Conservation (phyloP, 2,329 filamentous ascomycete species). For the Camptophora hylomeconis region DNA sequence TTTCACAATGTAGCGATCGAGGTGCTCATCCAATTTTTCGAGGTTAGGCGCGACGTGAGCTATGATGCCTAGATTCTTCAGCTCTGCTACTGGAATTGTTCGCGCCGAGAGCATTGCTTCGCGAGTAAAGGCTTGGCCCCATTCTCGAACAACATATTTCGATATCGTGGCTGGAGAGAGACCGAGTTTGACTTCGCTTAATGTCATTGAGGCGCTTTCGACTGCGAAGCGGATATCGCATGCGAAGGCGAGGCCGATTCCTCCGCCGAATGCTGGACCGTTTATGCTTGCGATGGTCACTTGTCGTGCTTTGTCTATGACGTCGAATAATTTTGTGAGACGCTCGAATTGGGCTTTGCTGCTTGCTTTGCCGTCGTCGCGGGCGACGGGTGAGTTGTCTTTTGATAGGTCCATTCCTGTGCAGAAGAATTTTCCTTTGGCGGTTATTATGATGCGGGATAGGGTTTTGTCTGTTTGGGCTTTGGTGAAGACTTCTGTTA, state of each 20-base stretch:
- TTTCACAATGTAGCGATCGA: constrained; percentile 18
- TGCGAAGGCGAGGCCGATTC: constrained; percentile 30
- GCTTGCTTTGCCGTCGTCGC: constrained; percentile 8
- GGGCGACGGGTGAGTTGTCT: constrained; percentile 14
- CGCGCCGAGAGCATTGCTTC: constrained; percentile 28
- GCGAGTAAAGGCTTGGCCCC: constrained; percentile 24
- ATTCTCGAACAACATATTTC: constrained; percentile 28
- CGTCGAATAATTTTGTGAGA: constrained; percentile 22
- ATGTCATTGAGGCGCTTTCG: constrained; percentile 15
- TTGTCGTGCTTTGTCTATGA: constrained; percentile 28
- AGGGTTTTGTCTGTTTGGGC: constrained; percentile 18
- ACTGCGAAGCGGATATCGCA: constrained; percentile 26
- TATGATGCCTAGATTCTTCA: constrained; percentile 18
- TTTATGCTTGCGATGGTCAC: constrained; percentile 30
- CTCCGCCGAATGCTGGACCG: constrained; percentile 31
- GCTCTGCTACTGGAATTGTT: constrained; percentile 18
- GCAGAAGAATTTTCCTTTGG: constrained; percentile 13
- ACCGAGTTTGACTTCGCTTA: constrained; percentile 30
- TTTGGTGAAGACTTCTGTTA: constrained; percentile 20
- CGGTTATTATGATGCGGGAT: constrained; percentile 18
- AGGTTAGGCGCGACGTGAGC: constrained; percentile 15
- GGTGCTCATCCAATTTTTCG: constrained; percentile 7
- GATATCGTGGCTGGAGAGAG: constrained; percentile 28
- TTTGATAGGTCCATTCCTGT: constrained; percentile 13
- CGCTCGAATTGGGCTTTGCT: constrained; percentile 16